Evolutionary conservation across 805 yeast genomes (phyloP).

Genomic region (Saccharomyces jurei): DNA sequence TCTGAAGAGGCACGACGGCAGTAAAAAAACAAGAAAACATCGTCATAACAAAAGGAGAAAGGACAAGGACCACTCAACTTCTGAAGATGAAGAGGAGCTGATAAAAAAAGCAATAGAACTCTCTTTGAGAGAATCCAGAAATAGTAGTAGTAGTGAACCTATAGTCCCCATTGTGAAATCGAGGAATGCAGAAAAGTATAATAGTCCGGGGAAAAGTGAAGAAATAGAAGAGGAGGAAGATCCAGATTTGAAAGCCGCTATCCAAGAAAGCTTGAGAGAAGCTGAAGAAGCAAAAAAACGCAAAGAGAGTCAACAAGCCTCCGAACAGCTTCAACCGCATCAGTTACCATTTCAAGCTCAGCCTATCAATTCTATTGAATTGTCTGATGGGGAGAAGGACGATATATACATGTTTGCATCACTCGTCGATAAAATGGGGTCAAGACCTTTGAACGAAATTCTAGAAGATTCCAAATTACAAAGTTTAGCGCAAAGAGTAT

Average conservation of each 20-base stretch:
- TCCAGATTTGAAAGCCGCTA: constrained; percentile 87
- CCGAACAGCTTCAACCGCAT: constrained; percentile 6
- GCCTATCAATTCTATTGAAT: constrained; percentile 19
- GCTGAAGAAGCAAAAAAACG: constrained; percentile 37
- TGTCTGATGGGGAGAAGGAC: constrained; percentile 46
- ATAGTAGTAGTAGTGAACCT: constrained; percentile 17
- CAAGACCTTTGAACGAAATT: constrained; percentile 38
- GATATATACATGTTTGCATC: constrained; percentile 61
- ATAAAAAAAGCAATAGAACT: constrained; percentile 69
- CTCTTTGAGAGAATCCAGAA: constrained; percentile 51
- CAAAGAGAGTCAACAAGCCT: constrained; percentile 19
- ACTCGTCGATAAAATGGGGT: constrained; percentile 46
- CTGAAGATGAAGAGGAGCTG: constrained; percentile 62
- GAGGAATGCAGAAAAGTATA: constrained; percentile 2
- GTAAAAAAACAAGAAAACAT: constrained; percentile 9
- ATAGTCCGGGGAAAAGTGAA: constrained; percentile 2
- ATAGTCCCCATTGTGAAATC: constrained; percentile 23
- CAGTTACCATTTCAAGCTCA: constrained; percentile 5
- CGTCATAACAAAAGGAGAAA: constrained; percentile 12
- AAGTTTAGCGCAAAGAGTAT: constrained; percentile 47
- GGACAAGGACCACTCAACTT: constrained; percentile 37
- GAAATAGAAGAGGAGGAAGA: constrained; percentile 53
- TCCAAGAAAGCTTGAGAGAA: constrained; percentile 81
- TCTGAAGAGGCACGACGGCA: constrained; percentile 26
- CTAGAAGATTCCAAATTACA: constrained; percentile 28